Evolutionary conservation across 768 basidiomycete genomes (phyloP).

Genomic region (Mycena floridula): DNA sequence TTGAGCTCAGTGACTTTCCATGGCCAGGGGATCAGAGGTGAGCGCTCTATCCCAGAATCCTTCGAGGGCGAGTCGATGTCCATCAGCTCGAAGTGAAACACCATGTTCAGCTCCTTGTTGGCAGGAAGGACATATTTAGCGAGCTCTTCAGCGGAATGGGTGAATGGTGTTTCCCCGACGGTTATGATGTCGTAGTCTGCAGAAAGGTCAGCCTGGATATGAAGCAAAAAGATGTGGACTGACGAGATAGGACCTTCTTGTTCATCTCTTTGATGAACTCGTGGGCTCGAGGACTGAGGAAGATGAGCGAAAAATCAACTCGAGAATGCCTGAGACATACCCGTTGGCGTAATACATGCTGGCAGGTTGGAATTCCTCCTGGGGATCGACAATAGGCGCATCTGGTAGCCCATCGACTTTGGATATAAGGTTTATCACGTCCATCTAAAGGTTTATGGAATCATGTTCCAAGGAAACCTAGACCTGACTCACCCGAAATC

Average conservation of each 20-base stretch:
- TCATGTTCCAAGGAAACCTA: conserved; percentile 4
- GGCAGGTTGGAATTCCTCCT: conserved; percentile 46
- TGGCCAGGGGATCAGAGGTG: conserved; percentile 32
- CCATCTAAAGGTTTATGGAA: conserved; percentile 37
- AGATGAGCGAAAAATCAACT: too few species aligned
- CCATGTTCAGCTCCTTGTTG: conserved; percentile 59
- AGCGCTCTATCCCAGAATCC: conserved; percentile 36
- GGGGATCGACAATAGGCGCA: conserved; percentile 49
- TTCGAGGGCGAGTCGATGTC: conserved; percentile 39
- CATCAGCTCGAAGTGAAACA: conserved; percentile 61
- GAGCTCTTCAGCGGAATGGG: conserved; percentile 43
- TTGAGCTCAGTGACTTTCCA: conserved; percentile 54
- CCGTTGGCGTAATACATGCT: conserved; percentile 54
- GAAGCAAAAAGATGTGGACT: background rate
- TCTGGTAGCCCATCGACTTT: conserved; percentile 62
- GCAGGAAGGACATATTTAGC: conserved; percentile 49
- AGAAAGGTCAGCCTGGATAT: conserved; percentile 45
- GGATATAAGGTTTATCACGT: conserved; percentile 64
- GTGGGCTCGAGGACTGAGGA: conserved; percentile 52
- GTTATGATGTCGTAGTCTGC: conserved; percentile 55
- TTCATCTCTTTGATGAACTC: conserved; percentile 68
- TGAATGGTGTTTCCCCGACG: conserved; percentile 60
- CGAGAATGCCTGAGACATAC: too few species aligned
- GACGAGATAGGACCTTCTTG: conserved; percentile 51
- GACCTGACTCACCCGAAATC: conserved; percentile 51